Percentiles rank a stretch among this genome's conserved stretches.
Evolutionary conservation across 306 rosid genomes (phyloP).

Genomic region (Vicia villosa): DNA sequence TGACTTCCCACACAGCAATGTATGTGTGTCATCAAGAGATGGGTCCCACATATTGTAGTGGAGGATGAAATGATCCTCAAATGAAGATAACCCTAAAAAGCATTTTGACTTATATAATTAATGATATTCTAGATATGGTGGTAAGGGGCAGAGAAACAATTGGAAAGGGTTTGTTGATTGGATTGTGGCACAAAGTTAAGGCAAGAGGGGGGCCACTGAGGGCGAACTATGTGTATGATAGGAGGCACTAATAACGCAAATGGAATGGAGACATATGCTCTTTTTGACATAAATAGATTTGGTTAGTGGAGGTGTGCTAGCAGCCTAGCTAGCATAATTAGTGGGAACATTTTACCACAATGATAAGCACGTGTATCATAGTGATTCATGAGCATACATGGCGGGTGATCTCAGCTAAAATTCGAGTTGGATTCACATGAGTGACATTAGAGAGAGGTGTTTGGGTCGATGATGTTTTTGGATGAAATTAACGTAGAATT

Average conservation of each 20-base stretch:
- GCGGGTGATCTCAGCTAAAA: too few relatives aligned
- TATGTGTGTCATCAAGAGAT: conserved; percentile 7
- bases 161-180: conserved; percentile 50
- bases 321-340: not conserved
- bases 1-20: conserved; percentile 30
- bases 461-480: too few relatives aligned
- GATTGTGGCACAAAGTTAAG: conserved; percentile 61
- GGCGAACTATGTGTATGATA: conserved; percentile 4
- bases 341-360: too few relatives aligned
- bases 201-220: conserved; percentile 50
- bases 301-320: conserved; percentile 5
- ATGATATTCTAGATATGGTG: conserved; percentile 31
- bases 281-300: not conserved
- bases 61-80: conserved; percentile 13
- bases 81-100: conserved; percentile 10
- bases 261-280: conserved; percentile 13
- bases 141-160: conserved; percentile 45
- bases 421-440: too few relatives aligned
- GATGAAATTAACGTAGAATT: too few relatives aligned
- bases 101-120: conserved; percentile 21
- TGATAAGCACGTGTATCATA: too few relatives aligned
- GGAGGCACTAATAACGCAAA: conserved; percentile 22
- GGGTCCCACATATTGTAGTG: conserved; percentile 20
- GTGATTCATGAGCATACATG: too few relatives aligned
- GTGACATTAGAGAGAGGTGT: too few relatives aligned